A percentile compares a stretch with the other conserved stretches of the same genome.
These are phyloP conservation scores for Phytopythium sindhum DNA, from an alignment of 352 stramenopile genomes.

Conservation along the genomic window DNA sequence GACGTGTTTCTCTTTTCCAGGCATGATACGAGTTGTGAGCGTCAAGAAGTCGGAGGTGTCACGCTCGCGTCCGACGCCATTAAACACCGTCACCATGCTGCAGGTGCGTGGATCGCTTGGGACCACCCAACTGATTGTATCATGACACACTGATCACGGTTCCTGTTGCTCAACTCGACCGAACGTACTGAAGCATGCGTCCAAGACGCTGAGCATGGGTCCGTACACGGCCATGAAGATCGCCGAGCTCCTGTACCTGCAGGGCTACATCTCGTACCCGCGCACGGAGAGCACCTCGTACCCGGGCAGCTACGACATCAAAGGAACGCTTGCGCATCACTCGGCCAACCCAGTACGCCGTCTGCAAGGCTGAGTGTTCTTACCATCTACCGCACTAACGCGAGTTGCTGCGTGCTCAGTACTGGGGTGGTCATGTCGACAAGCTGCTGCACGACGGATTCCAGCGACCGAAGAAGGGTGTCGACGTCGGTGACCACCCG, in stretches of 20 bases:
- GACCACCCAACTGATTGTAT: too few species aligned
- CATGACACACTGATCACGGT: too few species aligned
- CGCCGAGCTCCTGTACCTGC: constrained; percentile 83
- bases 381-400: neutral
- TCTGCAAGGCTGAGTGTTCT: too few species aligned
- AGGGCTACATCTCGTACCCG: constrained; percentile 89
- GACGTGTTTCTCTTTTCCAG: too few species aligned
- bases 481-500: constrained; percentile 55
- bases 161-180: too few species aligned
- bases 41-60: constrained; percentile 25
- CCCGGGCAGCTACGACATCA: constrained; percentile 84
- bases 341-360: constrained; percentile 26
- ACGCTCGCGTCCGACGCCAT: constrained; percentile 33
- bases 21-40: constrained; percentile 11
- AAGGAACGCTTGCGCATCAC: constrained; percentile 64
- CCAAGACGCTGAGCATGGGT: constrained; percentile 68
- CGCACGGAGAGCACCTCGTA: constrained; percentile 84
- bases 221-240: constrained; percentile 68
- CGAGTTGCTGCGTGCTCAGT: constrained; percentile 6
- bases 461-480: constrained; percentile 28
- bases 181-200: constrained; percentile 32
- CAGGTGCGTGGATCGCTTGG: constrained; percentile 14
- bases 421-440: constrained; percentile 22
- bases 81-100: constrained; percentile 72
- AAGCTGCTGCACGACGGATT: constrained; percentile 19